Evolutionary conservation across 1,284 basidiomycete genomes (phyloP).

Genomic region (Ceratobasidium theobromae): DNA sequence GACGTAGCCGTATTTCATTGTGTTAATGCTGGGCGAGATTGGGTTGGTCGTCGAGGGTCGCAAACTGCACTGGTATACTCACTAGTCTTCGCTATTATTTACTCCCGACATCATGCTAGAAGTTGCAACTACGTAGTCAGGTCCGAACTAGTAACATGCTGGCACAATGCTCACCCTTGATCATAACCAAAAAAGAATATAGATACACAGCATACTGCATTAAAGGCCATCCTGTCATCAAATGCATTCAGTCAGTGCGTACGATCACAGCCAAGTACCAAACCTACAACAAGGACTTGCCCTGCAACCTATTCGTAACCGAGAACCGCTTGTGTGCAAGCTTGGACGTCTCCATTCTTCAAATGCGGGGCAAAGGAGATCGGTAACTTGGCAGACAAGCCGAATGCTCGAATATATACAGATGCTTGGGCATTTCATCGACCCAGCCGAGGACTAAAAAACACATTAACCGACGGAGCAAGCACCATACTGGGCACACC

Average conservation of each 20-base stretch:
- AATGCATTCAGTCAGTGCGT: neutral
- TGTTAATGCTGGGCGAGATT: conserved; percentile 34
- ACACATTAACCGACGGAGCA: neutral
- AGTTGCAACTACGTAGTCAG: conserved; percentile 31
- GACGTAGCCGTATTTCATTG: conserved; percentile 43
- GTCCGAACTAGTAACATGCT: neutral
- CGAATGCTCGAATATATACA: neutral
- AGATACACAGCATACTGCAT: conserved; percentile 27
- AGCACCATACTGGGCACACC: neutral
- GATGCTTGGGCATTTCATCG: neutral
- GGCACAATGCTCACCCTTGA: conserved; percentile 45
- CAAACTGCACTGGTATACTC: conserved; percentile 44
- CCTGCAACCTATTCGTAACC: conserved; percentile 25
- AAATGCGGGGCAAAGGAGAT: neutral
- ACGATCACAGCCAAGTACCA: neutral
- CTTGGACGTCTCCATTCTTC: conserved; percentile 22
- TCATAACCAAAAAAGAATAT: conserved; percentile 51
- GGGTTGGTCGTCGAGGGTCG: neutral
- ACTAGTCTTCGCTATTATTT: conserved; percentile 53
- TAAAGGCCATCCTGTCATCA: conserved; percentile 16
- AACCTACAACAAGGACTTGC: conserved; percentile 20
- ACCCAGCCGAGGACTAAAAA: neutral
- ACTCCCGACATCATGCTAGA: conserved; percentile 53
- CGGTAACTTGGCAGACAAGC: neutral
- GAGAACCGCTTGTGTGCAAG: conserved; percentile 27